Percentiles rank a stretch among this genome's conserved stretches.
Conservation (phyloP, 345 rosid species). For the Leavenworthia alabamica region DNA sequence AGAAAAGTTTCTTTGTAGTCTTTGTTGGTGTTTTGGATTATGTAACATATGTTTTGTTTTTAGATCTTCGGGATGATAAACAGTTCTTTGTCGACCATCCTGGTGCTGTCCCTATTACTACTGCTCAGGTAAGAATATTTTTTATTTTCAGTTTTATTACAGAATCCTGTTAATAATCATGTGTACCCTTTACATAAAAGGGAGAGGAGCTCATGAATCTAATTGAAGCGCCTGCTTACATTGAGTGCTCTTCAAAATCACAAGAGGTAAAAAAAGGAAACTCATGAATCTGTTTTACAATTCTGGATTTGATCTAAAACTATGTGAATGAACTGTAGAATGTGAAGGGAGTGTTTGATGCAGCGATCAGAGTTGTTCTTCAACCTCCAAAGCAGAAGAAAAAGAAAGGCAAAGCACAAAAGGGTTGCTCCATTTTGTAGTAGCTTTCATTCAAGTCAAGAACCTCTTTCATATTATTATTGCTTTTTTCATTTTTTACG, state of each 20-base stretch:
- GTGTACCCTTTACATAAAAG: conserved; percentile 30
- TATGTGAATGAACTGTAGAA: conserved; percentile 52
- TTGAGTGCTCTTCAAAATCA: conserved; percentile 86
- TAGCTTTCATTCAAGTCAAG: conserved; percentile 11
- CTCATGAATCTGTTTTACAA: not conserved
- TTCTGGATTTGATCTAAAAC: not conserved
- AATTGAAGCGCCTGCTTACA: conserved; percentile 73
- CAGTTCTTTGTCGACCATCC: conserved; percentile 84
- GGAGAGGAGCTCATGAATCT: conserved; percentile 88
- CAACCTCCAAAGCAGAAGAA: conserved; percentile 89
- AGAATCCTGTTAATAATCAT: too few species aligned
- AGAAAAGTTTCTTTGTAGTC: too few species aligned
- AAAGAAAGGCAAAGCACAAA: conserved; percentile 79
- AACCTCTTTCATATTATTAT: too few species aligned
- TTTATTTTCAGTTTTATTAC: too few species aligned
- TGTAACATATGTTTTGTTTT: conserved; percentile 5
- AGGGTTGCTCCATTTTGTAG: conserved; percentile 84
- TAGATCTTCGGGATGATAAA: conserved; percentile 92
- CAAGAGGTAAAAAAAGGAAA: conserved; percentile 49
- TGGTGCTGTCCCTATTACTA: conserved; percentile 77
- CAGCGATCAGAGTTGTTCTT: conserved; percentile 86
- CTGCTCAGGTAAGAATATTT: too few species aligned
- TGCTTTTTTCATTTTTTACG: conserved; percentile 14
- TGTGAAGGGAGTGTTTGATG: conserved; percentile 87
- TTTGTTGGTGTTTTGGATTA: not conserved